Percentiles rank a stretch among this genome's conserved stretches.
These are phyloP conservation scores for Mycogone perniciosa DNA, from an alignment of 2,329 filamentous ascomycete species.

Conservation along the genomic window DNA sequence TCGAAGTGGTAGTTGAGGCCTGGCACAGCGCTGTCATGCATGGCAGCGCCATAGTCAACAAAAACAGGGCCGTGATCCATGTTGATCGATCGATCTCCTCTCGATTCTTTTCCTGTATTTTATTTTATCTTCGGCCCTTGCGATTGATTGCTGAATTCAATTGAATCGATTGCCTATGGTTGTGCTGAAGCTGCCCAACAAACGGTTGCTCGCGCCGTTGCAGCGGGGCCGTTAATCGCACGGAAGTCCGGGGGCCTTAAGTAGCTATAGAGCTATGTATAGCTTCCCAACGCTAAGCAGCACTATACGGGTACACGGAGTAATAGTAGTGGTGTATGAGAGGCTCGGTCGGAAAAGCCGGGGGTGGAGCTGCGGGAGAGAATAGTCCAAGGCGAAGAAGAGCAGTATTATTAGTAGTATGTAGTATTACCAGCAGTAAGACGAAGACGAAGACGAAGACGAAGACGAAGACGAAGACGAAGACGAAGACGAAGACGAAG, in stretches of 20 bases:
- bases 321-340: neutral
- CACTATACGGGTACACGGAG: no score
- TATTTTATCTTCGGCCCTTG: neutral
- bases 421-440: neutral
- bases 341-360: neutral
- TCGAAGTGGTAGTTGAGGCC: slow-evolving; percentile 4
- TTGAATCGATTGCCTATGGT: neutral
- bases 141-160: no score
- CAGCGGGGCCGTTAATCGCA: slow-evolving; percentile 7
- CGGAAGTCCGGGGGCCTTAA: neutral
- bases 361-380: slow-evolving; percentile 7
- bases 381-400: neutral
- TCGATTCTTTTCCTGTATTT: neutral
- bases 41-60: slow-evolving; percentile 5
- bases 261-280: neutral
- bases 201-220: neutral
- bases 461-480: neutral
- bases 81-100: neutral
- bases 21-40: slow-evolving; percentile 6
- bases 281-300: no score
- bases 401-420: neutral
- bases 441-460: neutral
- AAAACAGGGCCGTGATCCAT: slow-evolving; percentile 8
- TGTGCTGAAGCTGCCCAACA: slow-evolving; percentile 3
- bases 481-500: neutral